Conservation (phyloP, 805 yeast genomes). For the Helenozyma rhizophorensis region DNA sequence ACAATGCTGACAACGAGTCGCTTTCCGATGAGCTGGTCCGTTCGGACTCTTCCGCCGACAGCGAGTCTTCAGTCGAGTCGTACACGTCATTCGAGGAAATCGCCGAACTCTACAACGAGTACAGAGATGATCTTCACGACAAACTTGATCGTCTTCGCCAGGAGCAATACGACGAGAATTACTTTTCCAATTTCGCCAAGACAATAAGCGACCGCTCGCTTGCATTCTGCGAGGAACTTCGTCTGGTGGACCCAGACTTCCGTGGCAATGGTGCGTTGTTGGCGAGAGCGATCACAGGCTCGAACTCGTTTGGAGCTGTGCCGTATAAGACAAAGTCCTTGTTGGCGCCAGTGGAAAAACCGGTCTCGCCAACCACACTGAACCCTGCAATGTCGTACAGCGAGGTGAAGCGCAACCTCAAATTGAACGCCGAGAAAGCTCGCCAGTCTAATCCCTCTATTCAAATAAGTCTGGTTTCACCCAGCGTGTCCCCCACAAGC, state of each 20-base stretch:
- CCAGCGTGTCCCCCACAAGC: not conserved
- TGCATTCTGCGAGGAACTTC: slow-evolving; percentile 31
- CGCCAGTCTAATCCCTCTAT: slow-evolving; percentile 4
- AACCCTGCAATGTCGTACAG: slow-evolving; percentile 24
- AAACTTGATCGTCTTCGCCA: slow-evolving; percentile 12
- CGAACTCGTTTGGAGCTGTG: slow-evolving; percentile 33
- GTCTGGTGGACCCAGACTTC: slow-evolving; percentile 35
- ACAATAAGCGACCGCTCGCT: slow-evolving; percentile 32
- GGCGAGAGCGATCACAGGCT: slow-evolving; percentile 40
- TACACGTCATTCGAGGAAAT: slow-evolving; percentile 40
- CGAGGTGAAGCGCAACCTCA: slow-evolving; percentile 29
- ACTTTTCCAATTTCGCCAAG: slow-evolving; percentile 23
- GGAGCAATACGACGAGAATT: slow-evolving; percentile 21
- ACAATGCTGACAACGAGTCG: slow-evolving; percentile 9
- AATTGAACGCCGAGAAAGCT: slow-evolving; percentile 15
- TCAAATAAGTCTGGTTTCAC: slow-evolving; percentile 2
- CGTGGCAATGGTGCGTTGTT: slow-evolving; percentile 38
- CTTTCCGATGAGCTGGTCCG: slow-evolving; percentile 12
- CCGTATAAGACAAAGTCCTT: slow-evolving; percentile 42
- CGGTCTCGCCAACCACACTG: slow-evolving; percentile 5
- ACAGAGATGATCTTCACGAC: slow-evolving; percentile 19
- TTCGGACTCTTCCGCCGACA: slow-evolving; percentile 17
- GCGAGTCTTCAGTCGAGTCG: slow-evolving; percentile 25
- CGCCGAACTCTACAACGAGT: slow-evolving; percentile 26
- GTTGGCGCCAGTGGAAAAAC: slow-evolving; percentile 27